Conservation (phyloP, 2,329 filamentous ascomycete species). For the Fusarium multiceps region DNA sequence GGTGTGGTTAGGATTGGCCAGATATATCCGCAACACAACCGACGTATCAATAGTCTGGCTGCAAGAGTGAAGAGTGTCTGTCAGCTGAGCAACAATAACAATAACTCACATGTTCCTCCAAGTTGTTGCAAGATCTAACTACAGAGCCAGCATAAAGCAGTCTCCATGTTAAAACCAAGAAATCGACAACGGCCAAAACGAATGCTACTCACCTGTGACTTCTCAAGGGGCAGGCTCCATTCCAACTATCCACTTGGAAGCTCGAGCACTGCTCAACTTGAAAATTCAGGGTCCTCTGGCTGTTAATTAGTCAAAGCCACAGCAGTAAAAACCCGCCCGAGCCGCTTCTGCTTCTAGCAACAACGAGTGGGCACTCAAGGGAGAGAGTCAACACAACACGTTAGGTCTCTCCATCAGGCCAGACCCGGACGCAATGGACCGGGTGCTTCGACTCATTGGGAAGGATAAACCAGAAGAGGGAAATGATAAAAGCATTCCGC, state of each 20-base stretch:
- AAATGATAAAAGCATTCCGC: neutral
- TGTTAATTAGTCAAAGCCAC: neutral
- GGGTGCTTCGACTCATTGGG: neutral
- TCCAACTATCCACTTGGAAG: slow-evolving; percentile 5
- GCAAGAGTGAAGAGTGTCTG: slow-evolving; percentile 4
- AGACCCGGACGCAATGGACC: neutral
- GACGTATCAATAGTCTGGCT: slow-evolving; percentile 20
- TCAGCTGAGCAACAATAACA: slow-evolving; percentile 7
- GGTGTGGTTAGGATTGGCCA: slow-evolving; percentile 37
- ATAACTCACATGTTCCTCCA: neutral
- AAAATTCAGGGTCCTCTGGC: slow-evolving; percentile 20
- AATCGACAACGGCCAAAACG: slow-evolving; percentile 2
- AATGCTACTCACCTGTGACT: slow-evolving; percentile 8
- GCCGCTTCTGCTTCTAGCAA: slow-evolving; percentile 17
- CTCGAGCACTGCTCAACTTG: neutral
- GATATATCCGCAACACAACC: slow-evolving; percentile 11
- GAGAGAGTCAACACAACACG: neutral
- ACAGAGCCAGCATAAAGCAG: neutral
- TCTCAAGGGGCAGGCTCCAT: slow-evolving; percentile 4
- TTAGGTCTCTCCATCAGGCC: neutral
- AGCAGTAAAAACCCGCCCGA: slow-evolving; percentile 28
- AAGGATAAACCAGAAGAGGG: neutral
- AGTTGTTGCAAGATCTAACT: neutral
- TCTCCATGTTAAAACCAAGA: neutral
- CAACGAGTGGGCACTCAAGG: slow-evolving; percentile 4